Evolutionary conservation across 352 stramenopile genomes (phyloP).

Genomic region (Globisporangium heterothallicum): DNA sequence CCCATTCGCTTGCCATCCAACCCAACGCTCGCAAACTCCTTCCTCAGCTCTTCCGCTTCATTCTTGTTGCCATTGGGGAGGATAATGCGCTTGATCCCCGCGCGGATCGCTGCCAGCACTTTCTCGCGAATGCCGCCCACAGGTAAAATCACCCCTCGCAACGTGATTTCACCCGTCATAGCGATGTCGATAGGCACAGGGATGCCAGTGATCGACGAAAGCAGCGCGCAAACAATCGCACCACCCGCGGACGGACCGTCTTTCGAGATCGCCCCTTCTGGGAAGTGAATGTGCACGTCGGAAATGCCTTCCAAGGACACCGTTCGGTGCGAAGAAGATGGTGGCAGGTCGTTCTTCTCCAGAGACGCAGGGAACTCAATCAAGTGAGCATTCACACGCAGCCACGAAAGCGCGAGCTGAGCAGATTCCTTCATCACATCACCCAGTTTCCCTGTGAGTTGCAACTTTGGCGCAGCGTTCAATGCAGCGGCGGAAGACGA

Average conservation of each 20-base stretch:
- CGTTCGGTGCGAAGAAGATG: slow-evolving; percentile 11
- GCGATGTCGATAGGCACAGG: slow-evolving; percentile 73
- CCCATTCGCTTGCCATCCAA: slow-evolving; percentile 11
- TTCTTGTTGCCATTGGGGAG: slow-evolving; percentile 67
- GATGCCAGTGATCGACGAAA: slow-evolving; percentile 66
- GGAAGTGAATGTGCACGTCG: slow-evolving; percentile 87
- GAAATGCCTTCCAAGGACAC: slow-evolving; percentile 52
- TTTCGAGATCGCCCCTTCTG: slow-evolving; percentile 86
- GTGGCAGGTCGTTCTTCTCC: slow-evolving; percentile 11
- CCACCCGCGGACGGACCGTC: slow-evolving; percentile 85
- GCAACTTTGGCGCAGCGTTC: slow-evolving; percentile 29
- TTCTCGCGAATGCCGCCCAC: slow-evolving; percentile 91
- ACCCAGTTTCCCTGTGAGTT: slow-evolving; percentile 72
- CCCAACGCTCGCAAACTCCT: slow-evolving; percentile 42
- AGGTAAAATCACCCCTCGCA: slow-evolving; percentile 85
- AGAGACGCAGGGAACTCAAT: slow-evolving; percentile 35
- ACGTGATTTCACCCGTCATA: slow-evolving; percentile 87
- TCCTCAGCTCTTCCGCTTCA: slow-evolving; percentile 64
- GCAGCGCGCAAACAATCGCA: slow-evolving; percentile 80
- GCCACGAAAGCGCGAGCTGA: slow-evolving; percentile 78
- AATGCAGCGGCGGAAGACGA: slow-evolving; percentile 17
- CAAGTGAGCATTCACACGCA: slow-evolving; percentile 54
- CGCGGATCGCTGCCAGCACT: slow-evolving; percentile 80
- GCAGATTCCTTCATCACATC: slow-evolving; percentile 89
- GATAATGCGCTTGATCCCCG: slow-evolving; percentile 79